Conservation (phyloP, 495 filamentous ascomycete genomes). For the Neurospora terricola region DNA sequence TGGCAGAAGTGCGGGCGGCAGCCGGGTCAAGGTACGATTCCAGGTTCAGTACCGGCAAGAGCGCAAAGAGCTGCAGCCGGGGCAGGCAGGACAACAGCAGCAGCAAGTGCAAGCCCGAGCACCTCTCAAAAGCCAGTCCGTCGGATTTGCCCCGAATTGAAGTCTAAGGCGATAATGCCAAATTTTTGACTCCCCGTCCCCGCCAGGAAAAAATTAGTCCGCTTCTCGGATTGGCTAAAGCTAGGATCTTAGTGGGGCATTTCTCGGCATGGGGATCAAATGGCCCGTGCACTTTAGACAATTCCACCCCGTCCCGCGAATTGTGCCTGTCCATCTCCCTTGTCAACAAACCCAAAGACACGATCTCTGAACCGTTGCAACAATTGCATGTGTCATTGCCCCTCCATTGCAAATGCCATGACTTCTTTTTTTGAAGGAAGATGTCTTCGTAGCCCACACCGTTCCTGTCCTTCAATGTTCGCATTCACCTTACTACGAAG, state of each 20-base stretch:
- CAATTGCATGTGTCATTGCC: neutral
- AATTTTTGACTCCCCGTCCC: constrained; percentile 20
- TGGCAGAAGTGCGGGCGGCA: neutral
- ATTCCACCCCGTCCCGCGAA: neutral
- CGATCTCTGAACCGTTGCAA: neutral
- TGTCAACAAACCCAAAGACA: neutral
- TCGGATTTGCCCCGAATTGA: constrained; percentile 6
- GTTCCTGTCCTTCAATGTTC: neutral
- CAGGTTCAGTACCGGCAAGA: neutral
- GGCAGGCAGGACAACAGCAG: neutral
- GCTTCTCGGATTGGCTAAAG: constrained; percentile 12
- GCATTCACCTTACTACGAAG: neutral
- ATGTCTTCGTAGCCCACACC: neutral
- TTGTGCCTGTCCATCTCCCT: neutral
- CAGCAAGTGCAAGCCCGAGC: neutral
- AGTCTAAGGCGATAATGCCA: constrained; percentile 15
- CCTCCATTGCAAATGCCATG: neutral
- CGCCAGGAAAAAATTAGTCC: constrained; percentile 19
- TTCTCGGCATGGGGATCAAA: neutral
- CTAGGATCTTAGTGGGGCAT: neutral
- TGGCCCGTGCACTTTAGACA: neutral
- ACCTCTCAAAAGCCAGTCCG: neutral
- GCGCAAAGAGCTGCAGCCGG: neutral
- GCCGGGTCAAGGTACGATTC: neutral
- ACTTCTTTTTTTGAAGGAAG: neutral